Evolutionary conservation across 495 filamentous ascomycete species (phyloP).

Genomic region (Recurvomyces mirabilis): DNA sequence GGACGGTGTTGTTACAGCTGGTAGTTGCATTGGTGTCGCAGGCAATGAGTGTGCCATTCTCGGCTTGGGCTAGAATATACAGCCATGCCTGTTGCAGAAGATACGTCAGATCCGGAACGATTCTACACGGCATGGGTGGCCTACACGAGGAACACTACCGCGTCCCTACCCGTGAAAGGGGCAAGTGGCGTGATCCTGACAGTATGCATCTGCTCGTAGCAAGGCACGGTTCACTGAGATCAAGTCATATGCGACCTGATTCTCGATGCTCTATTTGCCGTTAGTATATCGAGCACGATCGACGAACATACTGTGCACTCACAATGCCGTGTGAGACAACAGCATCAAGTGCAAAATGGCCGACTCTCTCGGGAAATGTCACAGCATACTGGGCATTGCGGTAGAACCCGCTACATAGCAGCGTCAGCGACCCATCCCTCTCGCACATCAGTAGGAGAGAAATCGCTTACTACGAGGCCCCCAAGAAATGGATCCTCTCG

Average conservation of each 20-base stretch:
- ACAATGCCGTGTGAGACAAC: conserved; percentile 6
- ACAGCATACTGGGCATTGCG: conserved; percentile 1
- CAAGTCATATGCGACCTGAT: background rate
- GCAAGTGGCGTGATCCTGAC: conserved; percentile 2
- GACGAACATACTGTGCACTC: background rate
- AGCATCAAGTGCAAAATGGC: conserved; percentile 5
- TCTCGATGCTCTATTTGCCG: background rate
- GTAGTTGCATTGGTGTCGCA: background rate
- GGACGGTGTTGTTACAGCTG: background rate
- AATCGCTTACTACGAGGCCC: background rate
- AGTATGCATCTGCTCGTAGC: conserved; percentile 2
- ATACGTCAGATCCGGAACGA: background rate
- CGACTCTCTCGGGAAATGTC: conserved; percentile 2
- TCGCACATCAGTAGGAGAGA: background rate
- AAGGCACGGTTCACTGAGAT: conserved; percentile 1
- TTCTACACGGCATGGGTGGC: no score
- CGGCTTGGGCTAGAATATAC: background rate
- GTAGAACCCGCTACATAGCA: background rate
- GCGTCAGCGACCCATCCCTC: background rate
- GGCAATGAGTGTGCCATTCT: conserved; percentile 2
- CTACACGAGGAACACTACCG: background rate
- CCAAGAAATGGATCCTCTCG: conserved; percentile 3
- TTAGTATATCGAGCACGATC: background rate
- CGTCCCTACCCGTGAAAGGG: background rate
- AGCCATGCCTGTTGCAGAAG: background rate